Evolutionary conservation across 2,329 filamentous ascomycete genomes (phyloP).

Genomic region (Pseudomassariella vexata): DNA sequence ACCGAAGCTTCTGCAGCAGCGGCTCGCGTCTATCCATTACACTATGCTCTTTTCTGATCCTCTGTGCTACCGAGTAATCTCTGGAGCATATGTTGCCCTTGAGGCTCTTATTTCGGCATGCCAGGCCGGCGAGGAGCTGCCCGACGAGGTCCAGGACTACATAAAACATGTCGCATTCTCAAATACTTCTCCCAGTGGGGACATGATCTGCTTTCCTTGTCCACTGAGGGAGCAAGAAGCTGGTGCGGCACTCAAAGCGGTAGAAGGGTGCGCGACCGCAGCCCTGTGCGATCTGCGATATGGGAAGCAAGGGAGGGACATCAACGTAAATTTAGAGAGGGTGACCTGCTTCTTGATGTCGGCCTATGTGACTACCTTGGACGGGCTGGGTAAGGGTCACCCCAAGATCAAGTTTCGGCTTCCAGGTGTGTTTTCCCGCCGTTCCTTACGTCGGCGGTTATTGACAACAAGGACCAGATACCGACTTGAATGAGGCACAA

Average conservation of each 20-base stretch:
- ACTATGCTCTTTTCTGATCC: too few relatives aligned
- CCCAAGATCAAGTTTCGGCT: slow-evolving; percentile 38
- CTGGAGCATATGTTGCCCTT: slow-evolving; percentile 24
- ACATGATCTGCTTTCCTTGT: slow-evolving; percentile 30
- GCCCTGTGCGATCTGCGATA: slow-evolving; percentile 51
- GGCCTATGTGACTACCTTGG: slow-evolving; percentile 50
- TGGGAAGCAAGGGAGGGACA: slow-evolving; percentile 32
- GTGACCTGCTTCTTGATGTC: slow-evolving; percentile 52
- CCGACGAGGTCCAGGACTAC: slow-evolving; percentile 21
- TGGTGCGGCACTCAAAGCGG: slow-evolving; percentile 45
- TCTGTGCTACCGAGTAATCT: slow-evolving; percentile 26
- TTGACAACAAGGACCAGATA: slow-evolving; percentile 45
- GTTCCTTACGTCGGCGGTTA: slow-evolving; percentile 9
- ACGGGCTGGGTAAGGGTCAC: slow-evolving; percentile 42
- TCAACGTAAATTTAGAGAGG: slow-evolving; percentile 47
- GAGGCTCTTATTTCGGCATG: slow-evolving; percentile 18
- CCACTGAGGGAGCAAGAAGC: slow-evolving; percentile 36
- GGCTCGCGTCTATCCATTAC: too few relatives aligned
- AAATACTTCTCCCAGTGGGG: slow-evolving; percentile 18
- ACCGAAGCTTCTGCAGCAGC: too few relatives aligned
- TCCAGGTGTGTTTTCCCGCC: slow-evolving; percentile 23
- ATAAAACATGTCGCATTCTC: slow-evolving; percentile 23
- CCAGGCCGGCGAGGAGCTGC: slow-evolving; percentile 25
- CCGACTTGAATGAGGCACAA: slow-evolving; percentile 65
- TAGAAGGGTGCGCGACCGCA: slow-evolving; percentile 55